A percentile compares a stretch with the other conserved stretches of the same genome.
Evolutionary conservation across 1,284 basidiomycete genomes (phyloP).

Genomic region (Trichosporon coremiiforme): DNA sequence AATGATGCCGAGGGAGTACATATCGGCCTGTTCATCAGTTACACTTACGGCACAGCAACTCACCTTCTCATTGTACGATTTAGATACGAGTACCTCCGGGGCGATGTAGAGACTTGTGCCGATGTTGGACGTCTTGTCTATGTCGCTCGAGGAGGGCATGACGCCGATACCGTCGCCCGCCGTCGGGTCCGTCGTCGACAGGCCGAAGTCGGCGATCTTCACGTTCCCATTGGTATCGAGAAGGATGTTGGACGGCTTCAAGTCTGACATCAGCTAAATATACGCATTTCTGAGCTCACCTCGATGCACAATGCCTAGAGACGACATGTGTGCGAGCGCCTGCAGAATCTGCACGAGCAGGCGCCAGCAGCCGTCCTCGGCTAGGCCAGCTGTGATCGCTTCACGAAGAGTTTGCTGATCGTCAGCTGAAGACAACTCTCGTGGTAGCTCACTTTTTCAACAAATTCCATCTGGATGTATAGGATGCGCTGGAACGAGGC

Average conservation of each 20-base stretch:
- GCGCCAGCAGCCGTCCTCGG: constrained; percentile 83
- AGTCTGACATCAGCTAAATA: constrained; percentile 60
- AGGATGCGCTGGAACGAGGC: constrained; percentile 47
- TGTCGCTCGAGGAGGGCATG: constrained; percentile 7
- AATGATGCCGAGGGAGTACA: constrained; percentile 93
- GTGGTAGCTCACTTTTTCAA: constrained; percentile 48
- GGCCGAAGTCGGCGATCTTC: constrained; percentile 95
- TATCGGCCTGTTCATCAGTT: constrained; percentile 67
- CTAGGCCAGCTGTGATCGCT: constrained; percentile 75
- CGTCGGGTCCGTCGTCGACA: constrained; percentile 75
- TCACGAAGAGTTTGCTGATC: constrained; percentile 55
- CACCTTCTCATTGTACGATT: constrained; percentile 57
- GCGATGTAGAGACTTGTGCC: constrained; percentile 93
- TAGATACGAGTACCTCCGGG: constrained; percentile 65
- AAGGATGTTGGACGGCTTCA: constrained; percentile 89
- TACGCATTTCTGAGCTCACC: constrained; percentile 24
- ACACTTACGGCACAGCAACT: not conserved
- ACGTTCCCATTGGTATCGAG: constrained; percentile 85
- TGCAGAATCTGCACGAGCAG: constrained; percentile 91
- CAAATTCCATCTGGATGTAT: constrained; percentile 57
- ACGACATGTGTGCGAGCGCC: constrained; percentile 86
- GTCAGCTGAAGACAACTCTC: not conserved
- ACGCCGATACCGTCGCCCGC: constrained; percentile 63
- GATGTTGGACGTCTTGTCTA: constrained; percentile 65
- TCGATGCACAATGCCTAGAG: constrained; percentile 85